Evolutionary conservation across 148 eudicot genomes (phyloP), one percentile per base, ranked within the genome.

Genomic region (Drosera capensis): DNA sequence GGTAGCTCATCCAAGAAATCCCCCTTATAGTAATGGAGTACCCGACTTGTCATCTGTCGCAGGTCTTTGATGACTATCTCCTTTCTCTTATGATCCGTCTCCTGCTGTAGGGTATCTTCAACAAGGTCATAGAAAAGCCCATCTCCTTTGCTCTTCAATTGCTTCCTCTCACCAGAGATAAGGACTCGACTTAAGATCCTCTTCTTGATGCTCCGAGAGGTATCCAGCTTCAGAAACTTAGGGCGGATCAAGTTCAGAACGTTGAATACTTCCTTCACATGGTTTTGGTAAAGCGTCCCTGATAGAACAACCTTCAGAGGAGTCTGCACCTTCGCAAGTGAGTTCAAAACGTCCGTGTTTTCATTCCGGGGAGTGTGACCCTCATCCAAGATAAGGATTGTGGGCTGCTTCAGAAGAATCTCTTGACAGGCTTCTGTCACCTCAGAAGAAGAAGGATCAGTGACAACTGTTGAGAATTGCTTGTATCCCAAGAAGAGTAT

Each of bases 291-390:
- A n/a, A 88, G 72, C 0, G 96, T 88, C 13, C 96, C 96, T 1
- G 96, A 88, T 21, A 88, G 74, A 8, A 88, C 96, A 16, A 88
- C 92, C 36, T 88, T 88, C 50, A 94, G 60, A 7, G 83, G 79
- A 24, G 94, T 88, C 61, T 71, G 78, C 8, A 88, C 78, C 45
- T 77, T 72, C 13, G 78, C 68, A 43, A 88, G 80, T 14, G 90
- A 70, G 56, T 71, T 70, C 31, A 88, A 45, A 18, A 79, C 68
- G 49, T 88, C 83, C 14, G 96, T 88, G 26, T 88, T 63, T 49
- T 79, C 82, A 47, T 83, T 88, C 60, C 96, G 58, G 1, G 96
- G 96, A 31, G 88, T 88, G 56, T 88, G 96, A 6, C 96, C 96
- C 62, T 88, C 94, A 46, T 88, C 96, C 62, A 83, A 52, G 23